Evolutionary conservation across 768 basidiomycete species (phyloP).

Genomic region (Asterophora lycoperdoides): DNA sequence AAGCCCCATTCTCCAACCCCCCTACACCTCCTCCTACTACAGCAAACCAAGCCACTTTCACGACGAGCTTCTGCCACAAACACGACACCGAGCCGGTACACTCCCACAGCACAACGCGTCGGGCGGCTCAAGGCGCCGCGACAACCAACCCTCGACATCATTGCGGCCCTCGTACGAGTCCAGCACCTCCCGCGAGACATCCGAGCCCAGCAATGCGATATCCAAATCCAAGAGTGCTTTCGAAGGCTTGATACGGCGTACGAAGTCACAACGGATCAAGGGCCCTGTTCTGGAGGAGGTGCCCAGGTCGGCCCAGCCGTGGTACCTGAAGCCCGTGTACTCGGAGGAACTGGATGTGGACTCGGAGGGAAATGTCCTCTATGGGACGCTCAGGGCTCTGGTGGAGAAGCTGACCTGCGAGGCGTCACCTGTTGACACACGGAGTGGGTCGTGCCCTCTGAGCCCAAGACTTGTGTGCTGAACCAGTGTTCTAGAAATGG

Average conservation of each 20-base stretch:
- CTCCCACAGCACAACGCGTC: constrained; percentile 18
- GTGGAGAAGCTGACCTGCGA: constrained; percentile 63
- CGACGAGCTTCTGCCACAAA: constrained; percentile 10
- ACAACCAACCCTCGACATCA: constrained; percentile 30
- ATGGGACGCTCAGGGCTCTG: constrained; percentile 67
- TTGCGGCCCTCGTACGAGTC: constrained; percentile 8
- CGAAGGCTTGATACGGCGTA: constrained; percentile 17
- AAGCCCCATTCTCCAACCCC: constrained; percentile 14
- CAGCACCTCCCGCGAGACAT: neutral
- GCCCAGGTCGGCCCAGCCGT: constrained; percentile 39
- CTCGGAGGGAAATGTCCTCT: constrained; percentile 59
- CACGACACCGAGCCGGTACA: constrained; percentile 25
- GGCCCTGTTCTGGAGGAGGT: constrained; percentile 39
- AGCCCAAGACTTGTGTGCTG: neutral
- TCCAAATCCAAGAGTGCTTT: constrained; percentile 9
- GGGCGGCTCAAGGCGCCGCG: constrained; percentile 30
- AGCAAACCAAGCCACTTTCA: constrained; percentile 35
- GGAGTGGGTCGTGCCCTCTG: constrained; percentile 41
- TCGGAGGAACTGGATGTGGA: constrained; percentile 62
- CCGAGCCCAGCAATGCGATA: neutral
- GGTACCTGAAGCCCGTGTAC: constrained; percentile 59
- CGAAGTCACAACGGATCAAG: constrained; percentile 30
- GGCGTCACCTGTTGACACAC: constrained; percentile 37
- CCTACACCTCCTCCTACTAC: constrained; percentile 16
- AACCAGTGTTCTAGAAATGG: constrained; percentile 12